Evolutionary conservation across 805 yeast genomes (phyloP).

Genomic region (Metschnikowia aberdeeniae): DNA sequence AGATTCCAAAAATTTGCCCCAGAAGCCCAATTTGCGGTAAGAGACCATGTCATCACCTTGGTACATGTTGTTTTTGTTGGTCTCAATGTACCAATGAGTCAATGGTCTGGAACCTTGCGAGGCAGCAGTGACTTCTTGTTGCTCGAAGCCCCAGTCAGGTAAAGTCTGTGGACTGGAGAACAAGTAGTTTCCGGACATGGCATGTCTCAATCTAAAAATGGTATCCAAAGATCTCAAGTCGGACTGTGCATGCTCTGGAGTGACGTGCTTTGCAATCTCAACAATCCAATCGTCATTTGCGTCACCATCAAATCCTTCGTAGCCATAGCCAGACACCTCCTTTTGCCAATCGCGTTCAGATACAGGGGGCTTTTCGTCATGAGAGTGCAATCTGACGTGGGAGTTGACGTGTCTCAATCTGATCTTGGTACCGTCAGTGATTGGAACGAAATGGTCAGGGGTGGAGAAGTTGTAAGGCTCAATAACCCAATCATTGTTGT

Average conservation of each 20-base stretch:
- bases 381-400: conserved; percentile 71
- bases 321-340: conserved; percentile 76
- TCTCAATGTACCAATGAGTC: conserved; percentile 71
- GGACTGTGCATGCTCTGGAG: conserved; percentile 48
- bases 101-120: conserved; percentile 58
- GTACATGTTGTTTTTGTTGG: conserved; percentile 54
- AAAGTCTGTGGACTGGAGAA: conserved; percentile 72
- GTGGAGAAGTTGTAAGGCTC: conserved; percentile 62
- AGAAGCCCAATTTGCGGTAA: conserved; percentile 52
- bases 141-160: conserved; percentile 82
- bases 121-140: conserved; percentile 82
- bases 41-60: conserved; percentile 26
- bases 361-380: conserved; percentile 77
- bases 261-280: conserved; percentile 57
- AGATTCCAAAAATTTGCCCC: conserved; percentile 58
- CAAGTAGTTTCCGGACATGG: conserved; percentile 72
- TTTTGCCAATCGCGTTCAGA: conserved; percentile 79
- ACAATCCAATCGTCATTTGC: conserved; percentile 79
- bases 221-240: conserved; percentile 64
- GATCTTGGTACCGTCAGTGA: conserved; percentile 65
- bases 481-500: conserved; percentile 67
- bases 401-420: conserved; percentile 59
- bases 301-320: conserved; percentile 73
- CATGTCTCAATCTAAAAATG: conserved; percentile 70
- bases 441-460: conserved; percentile 57